Conservation (phyloP, 768 basidiomycete species). For the Serendipita indica region DNA sequence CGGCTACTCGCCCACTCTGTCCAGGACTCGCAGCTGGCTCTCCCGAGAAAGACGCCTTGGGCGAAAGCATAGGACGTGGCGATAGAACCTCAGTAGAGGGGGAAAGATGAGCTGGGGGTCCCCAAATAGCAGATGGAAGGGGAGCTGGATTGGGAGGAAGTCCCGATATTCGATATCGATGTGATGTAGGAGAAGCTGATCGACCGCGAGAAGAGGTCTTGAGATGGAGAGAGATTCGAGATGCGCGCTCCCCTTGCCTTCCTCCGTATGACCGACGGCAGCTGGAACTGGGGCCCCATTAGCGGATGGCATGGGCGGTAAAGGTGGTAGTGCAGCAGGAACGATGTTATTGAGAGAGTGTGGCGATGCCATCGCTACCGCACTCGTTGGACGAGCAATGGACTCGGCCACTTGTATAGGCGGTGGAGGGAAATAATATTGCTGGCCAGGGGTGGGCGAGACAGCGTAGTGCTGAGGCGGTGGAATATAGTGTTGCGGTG, state of each 20-base stretch:
- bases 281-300: slow-evolving; percentile 15
- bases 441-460: slow-evolving; percentile 17
- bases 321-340: slow-evolving; percentile 18
- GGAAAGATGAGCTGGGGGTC: neutral
- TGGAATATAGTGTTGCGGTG: neutral
- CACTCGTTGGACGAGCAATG: slow-evolving; percentile 37
- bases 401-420: slow-evolving; percentile 16
- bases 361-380: slow-evolving; percentile 27
- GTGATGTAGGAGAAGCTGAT: slow-evolving; percentile 48
- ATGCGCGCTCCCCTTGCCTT: slow-evolving; percentile 45
- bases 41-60: slow-evolving; percentile 39
- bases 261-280: slow-evolving; percentile 30
- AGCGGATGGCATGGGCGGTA: slow-evolving; percentile 14
- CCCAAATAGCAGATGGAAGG: neutral
- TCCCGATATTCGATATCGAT: slow-evolving; percentile 25
- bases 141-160: neutral
- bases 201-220: slow-evolving; percentile 40
- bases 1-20: slow-evolving; percentile 12
- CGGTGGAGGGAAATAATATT: slow-evolving; percentile 25
- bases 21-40: slow-evolving; percentile 22
- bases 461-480: neutral
- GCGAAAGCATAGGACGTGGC: slow-evolving; percentile 54
- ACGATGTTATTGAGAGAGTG: slow-evolving; percentile 8
- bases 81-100: slow-evolving; percentile 29
- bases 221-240: slow-evolving; percentile 44